Evolutionary conservation across 768 basidiomycete species (phyloP).

Genomic region (Rubroboletus satanas): DNA sequence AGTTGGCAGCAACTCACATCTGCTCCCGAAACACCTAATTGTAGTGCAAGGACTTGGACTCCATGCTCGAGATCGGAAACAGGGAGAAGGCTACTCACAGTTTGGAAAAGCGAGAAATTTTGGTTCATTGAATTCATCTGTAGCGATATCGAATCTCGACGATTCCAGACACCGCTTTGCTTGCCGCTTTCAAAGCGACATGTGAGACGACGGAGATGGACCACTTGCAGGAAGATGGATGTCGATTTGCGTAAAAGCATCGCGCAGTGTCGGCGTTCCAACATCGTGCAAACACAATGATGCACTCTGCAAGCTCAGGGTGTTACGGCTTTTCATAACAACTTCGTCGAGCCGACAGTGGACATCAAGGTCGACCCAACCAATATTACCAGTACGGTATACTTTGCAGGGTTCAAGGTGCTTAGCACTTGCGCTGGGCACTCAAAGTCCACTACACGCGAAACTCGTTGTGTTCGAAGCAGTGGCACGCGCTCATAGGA

Average conservation of each 20-base stretch:
- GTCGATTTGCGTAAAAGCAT: constrained; percentile 1
- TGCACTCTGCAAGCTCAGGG: background rate
- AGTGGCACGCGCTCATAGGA: background rate
- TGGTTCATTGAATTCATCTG: background rate
- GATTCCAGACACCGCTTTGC: background rate
- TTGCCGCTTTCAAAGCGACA: background rate
- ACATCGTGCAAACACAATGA: background rate
- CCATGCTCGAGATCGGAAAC: background rate
- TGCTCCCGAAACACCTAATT: background rate
- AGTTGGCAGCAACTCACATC: background rate
- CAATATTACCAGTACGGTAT: background rate
- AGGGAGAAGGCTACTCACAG: background rate
- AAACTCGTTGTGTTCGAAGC: background rate
- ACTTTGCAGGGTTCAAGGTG: background rate
- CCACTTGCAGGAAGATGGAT: background rate
- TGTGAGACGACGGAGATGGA: background rate
- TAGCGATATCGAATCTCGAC: background rate
- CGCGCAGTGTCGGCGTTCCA: background rate
- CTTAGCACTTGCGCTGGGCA: no score
- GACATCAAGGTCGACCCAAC: background rate
- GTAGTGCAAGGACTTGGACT: background rate
- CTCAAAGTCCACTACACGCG: background rate
- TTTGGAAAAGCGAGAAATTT: background rate
- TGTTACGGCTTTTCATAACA: background rate
- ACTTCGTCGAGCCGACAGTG: background rate